Conservation (phyloP, 306 rosid genomes). For the Gastrolobium villosum region DNA sequence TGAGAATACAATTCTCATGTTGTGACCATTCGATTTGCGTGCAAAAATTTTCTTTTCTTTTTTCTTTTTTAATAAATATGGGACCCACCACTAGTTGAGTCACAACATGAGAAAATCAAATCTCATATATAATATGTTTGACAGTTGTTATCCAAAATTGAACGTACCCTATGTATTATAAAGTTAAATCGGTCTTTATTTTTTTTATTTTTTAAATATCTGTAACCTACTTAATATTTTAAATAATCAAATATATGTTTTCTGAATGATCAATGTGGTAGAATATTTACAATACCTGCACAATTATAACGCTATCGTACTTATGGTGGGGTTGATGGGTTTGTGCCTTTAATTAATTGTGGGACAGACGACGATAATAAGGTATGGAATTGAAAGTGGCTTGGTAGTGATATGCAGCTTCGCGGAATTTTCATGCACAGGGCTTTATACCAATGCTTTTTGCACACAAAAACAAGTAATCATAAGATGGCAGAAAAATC, state of each 20-base stretch:
- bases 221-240: not conserved
- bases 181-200: not conserved
- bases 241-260: not conserved
- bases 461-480: slow-evolving; percentile 20
- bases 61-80: too few species aligned
- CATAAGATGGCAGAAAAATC: slow-evolving; percentile 20
- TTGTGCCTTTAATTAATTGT: not conserved
- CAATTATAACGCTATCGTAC: not conserved
- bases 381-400: not conserved
- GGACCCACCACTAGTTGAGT: too few species aligned
- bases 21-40: too few species aligned
- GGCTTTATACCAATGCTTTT: not conserved
- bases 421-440: slow-evolving; percentile 1
- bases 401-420: not conserved
- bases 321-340: slow-evolving; percentile 23
- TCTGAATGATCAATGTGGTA: not conserved
- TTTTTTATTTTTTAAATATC: not conserved
- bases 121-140: too few species aligned
- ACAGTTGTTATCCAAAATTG: not conserved
- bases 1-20: too few species aligned
- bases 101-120: too few species aligned
- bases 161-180: not conserved
- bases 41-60: too few species aligned
- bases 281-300: not conserved
- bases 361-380: slow-evolving; percentile 23